Conservation (phyloP, 164 flowering plant genomes). For the Umbellularia californica region DNA sequence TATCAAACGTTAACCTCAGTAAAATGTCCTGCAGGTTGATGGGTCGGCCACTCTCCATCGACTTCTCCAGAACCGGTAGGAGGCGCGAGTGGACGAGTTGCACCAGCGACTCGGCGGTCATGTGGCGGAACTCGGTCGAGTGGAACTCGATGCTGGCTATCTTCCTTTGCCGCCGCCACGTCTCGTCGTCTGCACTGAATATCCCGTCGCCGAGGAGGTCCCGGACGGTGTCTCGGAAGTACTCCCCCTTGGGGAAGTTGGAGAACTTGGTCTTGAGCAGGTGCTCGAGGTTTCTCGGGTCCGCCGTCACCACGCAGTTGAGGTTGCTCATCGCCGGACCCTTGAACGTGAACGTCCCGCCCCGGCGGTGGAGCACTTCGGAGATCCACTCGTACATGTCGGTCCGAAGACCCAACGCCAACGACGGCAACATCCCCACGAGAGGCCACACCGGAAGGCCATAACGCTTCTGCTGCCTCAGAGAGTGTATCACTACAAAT, state of each 20-base stretch:
- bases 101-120: constrained; percentile 56
- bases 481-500: constrained; percentile 50
- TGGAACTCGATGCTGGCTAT: constrained; percentile 87
- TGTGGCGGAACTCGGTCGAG: constrained; percentile 56
- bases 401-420: constrained; percentile 32
- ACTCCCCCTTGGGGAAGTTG: constrained; percentile 70
- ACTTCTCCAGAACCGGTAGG: constrained; percentile 51
- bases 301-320: constrained; percentile 66
- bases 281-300: constrained; percentile 82
- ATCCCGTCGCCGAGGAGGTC: constrained; percentile 93
- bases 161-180: constrained; percentile 80
- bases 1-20: constrained; percentile 77
- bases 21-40: constrained; percentile 78
- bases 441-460: constrained; percentile 87
- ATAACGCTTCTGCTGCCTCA: constrained; percentile 45
- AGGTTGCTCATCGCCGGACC: constrained; percentile 71
- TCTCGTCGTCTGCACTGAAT: constrained; percentile 76
- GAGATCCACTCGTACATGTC: constrained; percentile 74
- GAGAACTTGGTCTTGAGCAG: constrained; percentile 68
- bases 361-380: constrained; percentile 32
- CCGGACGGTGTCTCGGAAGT: constrained; percentile 38
- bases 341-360: constrained; percentile 60
- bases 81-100: constrained; percentile 67
- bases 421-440: constrained; percentile 80
- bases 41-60: constrained; percentile 10